phyloP scores from a whole-genome alignment of 352 stramenopile genomes.

The Phytopythium helicoides region DNA sequence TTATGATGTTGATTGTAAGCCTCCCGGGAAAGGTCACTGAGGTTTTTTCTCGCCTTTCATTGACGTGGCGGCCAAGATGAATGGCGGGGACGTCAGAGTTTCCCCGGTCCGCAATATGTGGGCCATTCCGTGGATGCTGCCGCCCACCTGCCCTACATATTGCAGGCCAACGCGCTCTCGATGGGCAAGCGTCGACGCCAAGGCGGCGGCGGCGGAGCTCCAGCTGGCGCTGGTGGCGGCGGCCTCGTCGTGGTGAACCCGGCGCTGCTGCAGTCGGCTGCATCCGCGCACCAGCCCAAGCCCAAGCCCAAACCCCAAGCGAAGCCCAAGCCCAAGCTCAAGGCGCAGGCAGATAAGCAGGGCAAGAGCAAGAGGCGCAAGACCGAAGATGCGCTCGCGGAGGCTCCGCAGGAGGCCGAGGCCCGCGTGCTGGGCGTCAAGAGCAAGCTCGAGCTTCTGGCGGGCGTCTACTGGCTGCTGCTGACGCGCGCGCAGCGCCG shows the following conservation, averaged over 20 bases:
- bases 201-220: slow-evolving; percentile 4
- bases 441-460: slow-evolving; percentile 35
- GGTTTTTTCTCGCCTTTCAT: too few species aligned
- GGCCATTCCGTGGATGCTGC: too few species aligned
- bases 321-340: too few species aligned
- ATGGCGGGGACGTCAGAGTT: too few species aligned
- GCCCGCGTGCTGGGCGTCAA: slow-evolving; percentile 26
- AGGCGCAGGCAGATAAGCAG: too few species aligned
- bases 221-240: slow-evolving; percentile 8
- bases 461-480: slow-evolving; percentile 58
- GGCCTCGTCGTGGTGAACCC: slow-evolving; percentile 55
- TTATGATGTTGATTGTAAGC: too few species aligned
- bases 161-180: too few species aligned
- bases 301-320: slow-evolving; percentile 12
- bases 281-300: background rate
- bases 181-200: slow-evolving; percentile 25
- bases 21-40: too few species aligned
- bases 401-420: slow-evolving; percentile 8
- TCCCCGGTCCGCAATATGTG: too few species aligned
- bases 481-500: slow-evolving; percentile 36
- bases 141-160: too few species aligned
- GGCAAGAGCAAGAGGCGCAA: too few species aligned
- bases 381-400: slow-evolving; percentile 11
- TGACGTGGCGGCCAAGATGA: too few species aligned
- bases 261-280: slow-evolving; percentile 20